Percentiles rank a stretch among this genome's conserved stretches.
These are phyloP conservation scores for Toxoplasma gondii DNA, from an alignment of 169 alveolate genomes.

Conservation along the genomic window DNA sequence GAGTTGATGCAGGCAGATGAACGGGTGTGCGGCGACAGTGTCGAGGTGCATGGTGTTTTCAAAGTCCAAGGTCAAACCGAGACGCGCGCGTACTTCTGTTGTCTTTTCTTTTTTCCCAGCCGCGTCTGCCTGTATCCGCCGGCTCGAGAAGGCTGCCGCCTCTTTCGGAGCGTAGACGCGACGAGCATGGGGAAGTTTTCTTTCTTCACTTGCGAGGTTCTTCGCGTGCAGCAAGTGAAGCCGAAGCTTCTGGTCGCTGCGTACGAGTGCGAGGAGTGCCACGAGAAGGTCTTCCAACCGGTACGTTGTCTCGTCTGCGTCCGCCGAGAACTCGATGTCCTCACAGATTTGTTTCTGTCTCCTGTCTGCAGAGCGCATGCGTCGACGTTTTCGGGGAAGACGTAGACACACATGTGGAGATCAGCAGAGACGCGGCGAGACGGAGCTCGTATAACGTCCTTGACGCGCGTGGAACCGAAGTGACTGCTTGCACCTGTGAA, in stretches of 20 bases:
- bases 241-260: conserved; percentile 63
- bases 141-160: conserved; percentile 30
- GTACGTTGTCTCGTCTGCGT: conserved; percentile 2
- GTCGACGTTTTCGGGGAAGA: too few species aligned
- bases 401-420: too few species aligned
- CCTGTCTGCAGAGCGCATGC: too few species aligned
- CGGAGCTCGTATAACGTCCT: too few species aligned
- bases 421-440: too few species aligned
- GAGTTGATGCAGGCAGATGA: not conserved
- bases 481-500: too few species aligned
- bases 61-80: not conserved
- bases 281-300: conserved; percentile 58
- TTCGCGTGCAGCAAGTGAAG: conserved; percentile 44
- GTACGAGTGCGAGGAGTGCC: conserved; percentile 65
- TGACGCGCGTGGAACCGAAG: too few species aligned
- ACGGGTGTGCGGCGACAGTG: not conserved
- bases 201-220: conserved; percentile 51
- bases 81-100: too few species aligned
- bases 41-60: not conserved
- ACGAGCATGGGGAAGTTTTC: conserved; percentile 40
- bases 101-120: not conserved
- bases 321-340: too few species aligned
- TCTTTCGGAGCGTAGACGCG: conserved; percentile 42
- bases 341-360: not conserved
- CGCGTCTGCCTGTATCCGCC: conserved; percentile 48